These are phyloP conservation scores for Hygrocybe punicea DNA, from an alignment of 768 basidiomycete genomes.

Conservation along the genomic window DNA sequence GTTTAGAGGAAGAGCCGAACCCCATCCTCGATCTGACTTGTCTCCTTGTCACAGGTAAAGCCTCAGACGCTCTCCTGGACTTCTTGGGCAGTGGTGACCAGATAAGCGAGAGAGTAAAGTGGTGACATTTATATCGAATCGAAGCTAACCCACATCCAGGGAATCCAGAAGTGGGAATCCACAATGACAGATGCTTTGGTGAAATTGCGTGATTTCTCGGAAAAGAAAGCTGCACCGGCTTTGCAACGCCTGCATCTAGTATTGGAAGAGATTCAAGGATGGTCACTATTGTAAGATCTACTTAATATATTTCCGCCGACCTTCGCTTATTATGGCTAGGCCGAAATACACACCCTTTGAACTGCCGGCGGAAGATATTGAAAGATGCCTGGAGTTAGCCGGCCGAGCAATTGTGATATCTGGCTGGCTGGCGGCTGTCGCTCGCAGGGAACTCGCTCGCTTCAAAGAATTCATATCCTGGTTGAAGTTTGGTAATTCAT, in stretches of 20 bases:
- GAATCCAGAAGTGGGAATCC: conserved; percentile 79
- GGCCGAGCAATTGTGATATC: conserved; percentile 59
- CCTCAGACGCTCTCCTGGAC: conserved; percentile 68
- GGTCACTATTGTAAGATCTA: conserved; percentile 61
- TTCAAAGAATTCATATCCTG: conserved; percentile 80
- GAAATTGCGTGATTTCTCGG: conserved; percentile 70
- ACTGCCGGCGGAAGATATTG: conserved; percentile 49
- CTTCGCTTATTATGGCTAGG: conserved; percentile 34
- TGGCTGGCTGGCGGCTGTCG: conserved; percentile 64
- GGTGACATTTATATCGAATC: background rate
- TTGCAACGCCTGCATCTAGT: conserved; percentile 74
- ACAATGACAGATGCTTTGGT: conserved; percentile 66
- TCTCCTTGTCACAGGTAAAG: conserved; percentile 65
- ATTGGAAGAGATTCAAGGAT: conserved; percentile 74
- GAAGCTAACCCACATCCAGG: conserved; percentile 43
- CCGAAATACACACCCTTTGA: conserved; percentile 55
- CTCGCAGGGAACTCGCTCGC: conserved; percentile 63
- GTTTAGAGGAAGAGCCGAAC: conserved; percentile 55
- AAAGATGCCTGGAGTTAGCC: conserved; percentile 50
- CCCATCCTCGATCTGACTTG: conserved; percentile 69
- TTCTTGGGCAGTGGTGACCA: conserved; percentile 75
- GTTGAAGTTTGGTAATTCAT: conserved; percentile 61
- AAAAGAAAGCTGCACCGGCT: conserved; percentile 67
- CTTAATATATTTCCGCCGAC: background rate
- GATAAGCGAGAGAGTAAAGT: conserved; percentile 73